Evolutionary conservation across 2,329 filamentous ascomycete species (phyloP), one percentile per base, ranked within the genome.

Genomic region (Madurella mycetomatis): DNA sequence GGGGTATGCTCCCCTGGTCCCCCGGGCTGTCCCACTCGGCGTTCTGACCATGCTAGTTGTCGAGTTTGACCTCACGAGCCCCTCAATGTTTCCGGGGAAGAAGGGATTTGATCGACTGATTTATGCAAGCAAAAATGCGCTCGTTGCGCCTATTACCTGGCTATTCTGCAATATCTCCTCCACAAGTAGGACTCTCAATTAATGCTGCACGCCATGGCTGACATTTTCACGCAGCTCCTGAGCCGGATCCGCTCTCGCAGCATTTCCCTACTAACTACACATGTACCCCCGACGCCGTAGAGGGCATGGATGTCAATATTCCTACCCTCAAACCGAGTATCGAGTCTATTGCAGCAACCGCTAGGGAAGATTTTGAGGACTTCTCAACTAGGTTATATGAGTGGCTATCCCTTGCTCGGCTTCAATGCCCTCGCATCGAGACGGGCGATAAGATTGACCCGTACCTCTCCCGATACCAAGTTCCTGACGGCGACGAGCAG

Each of bases 31-130:
- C 15, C 12, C 49, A 19, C 30, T 30, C 12, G 41, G 39, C 9
- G 47, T 44, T 54, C 67, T 74, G 55, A 75, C 56, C 2, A 5
- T 15, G 8, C 9, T 54, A 94, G 88, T 86, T 30, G 81, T 97
- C 44, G 83, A 92, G 62, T 76, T 87, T 48, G 85, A 97, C 56
- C 78, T 99, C 30, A 81, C 85, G 16, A 75, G 79, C 5, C 80
- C 85, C 1, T 85, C 85, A 0, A 96, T 96, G 89, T 69, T 90
- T 8, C 86, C 85, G 51, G 91, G 91, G 3, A 94, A 90, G 68
- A 91, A 87, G 60, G 87, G 85, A 0, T 96, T 95, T 64, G 86
- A 92, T 58, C 78, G 90, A 44, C 74, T 96, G 13, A 69, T 86
- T 7, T 88, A 88, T 76, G 90, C 90, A 13, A 90, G 85, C 68